Evolutionary conservation across 345 rosid genomes (phyloP), one percentile per base, ranked within the genome.

Genomic region (Eucalyptus leucophloia): DNA sequence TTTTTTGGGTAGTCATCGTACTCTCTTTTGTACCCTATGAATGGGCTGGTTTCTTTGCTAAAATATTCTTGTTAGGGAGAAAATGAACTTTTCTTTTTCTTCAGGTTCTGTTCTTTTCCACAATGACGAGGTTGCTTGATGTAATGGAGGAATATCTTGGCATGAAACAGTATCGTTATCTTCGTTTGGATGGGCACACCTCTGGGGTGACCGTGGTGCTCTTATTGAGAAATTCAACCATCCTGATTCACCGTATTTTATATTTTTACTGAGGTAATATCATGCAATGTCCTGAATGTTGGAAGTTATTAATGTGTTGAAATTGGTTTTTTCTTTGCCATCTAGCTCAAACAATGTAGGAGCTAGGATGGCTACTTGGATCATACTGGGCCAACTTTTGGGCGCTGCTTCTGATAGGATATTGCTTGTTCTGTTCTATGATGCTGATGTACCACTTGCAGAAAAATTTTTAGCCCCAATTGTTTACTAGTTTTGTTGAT

Each of bases 101-200:
- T 40, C 94, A 97, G 99, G 96, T 97, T 88, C 98, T 97, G 87
- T 96, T 97, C 97, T 97, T 97, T 93, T 97, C 99, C 86, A 97
- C 99, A 24, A 97, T 97, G 99, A 97, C 99, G 49, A 96, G 99
- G 95, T 93, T 97, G 91, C 99, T 97, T 89, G 99, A 97, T 92
- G 95, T 97, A 86, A 96, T 97, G 99, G 99, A 97, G 93, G 99
- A 97, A 51, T 97, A 97, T 94, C 98, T 97, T 89, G 49, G 86
- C 86, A 89, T 89, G 87, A 97, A 97, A 91, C 95, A 95, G 87
- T 96, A 97, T 89, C 92, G 91, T 23, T 97, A 97, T 94, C 98
- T 97, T 86, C 94, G 99, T 90, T 91, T 97, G 93, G 99, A 97
- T 92, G 99, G 99, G 90, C 98, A 96, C 92, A 97, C 99, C 87